These are phyloP conservation scores for Aquilaria malaccensis DNA, from an alignment of 345 rosid genomes.

Conservation along the genomic window DNA sequence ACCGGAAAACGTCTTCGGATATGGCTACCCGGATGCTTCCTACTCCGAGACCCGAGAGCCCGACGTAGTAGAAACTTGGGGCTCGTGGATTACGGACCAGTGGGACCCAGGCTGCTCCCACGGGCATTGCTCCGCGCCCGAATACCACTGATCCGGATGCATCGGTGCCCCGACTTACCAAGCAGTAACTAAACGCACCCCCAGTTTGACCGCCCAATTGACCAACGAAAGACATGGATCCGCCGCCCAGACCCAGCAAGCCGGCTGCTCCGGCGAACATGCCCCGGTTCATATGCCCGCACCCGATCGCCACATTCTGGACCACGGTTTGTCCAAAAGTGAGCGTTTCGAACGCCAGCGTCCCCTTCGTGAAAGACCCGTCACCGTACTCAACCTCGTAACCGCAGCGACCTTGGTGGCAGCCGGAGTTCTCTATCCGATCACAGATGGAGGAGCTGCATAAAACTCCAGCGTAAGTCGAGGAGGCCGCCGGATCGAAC, in stretches of 20 bases:
- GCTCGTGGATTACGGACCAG: slow-evolving; percentile 65
- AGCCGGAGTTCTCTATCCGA: slow-evolving; percentile 63
- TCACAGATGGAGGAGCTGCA: slow-evolving; percentile 76
- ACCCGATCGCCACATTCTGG: slow-evolving; percentile 78
- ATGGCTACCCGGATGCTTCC: slow-evolving; percentile 58
- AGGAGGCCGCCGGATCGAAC: slow-evolving; percentile 77
- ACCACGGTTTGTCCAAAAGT: slow-evolving; percentile 56
- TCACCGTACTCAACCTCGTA: slow-evolving; percentile 94
- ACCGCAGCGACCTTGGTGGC: slow-evolving; percentile 70
- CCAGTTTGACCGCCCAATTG: slow-evolving; percentile 86
- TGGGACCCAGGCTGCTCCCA: slow-evolving; percentile 93
- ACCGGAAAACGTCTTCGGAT: slow-evolving; percentile 44
- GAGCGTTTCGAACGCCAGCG: slow-evolving; percentile 80
- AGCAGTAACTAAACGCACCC: slow-evolving; percentile 84
- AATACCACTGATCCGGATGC: slow-evolving; percentile 72
- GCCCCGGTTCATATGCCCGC: slow-evolving; percentile 85
- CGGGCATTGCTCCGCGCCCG: slow-evolving; percentile 75
- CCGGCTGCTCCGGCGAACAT: slow-evolving; percentile 98
- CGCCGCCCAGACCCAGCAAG: slow-evolving; percentile 83
- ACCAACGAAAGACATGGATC: slow-evolving; percentile 81
- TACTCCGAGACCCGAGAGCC: slow-evolving; percentile 76
- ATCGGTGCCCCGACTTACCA: slow-evolving; percentile 62
- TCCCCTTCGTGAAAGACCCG: slow-evolving; percentile 90
- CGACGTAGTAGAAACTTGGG: slow-evolving; percentile 75
- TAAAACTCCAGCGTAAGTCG: slow-evolving; percentile 63